Percentiles rank a stretch among this genome's conserved stretches.
phyloP scores from a whole-genome alignment of 805 yeast species.

The Candida wancherniae region DNA sequence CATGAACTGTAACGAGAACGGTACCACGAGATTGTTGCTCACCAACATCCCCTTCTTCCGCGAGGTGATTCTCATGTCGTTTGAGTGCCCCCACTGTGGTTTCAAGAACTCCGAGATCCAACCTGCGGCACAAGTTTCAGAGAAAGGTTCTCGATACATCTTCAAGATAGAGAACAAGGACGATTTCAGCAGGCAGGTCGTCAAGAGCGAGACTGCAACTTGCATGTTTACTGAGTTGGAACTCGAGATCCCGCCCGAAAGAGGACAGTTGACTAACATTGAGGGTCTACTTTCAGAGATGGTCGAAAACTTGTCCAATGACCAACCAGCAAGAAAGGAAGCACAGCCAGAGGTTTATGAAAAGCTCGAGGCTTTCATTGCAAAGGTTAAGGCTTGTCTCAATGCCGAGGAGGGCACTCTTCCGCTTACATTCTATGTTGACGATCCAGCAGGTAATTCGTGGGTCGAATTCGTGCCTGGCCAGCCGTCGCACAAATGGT shows the following conservation, averaged over 20 bases:
- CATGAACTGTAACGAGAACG: conserved; percentile 89
- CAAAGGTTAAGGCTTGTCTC: conserved; percentile 53
- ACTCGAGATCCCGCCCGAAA: conserved; percentile 90
- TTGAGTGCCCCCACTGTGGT: conserved; percentile 93
- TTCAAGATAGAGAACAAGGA: conserved; percentile 61
- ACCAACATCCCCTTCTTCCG: conserved; percentile 90
- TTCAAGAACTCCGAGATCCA: conserved; percentile 89
- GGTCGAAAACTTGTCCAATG: conserved; percentile 71
- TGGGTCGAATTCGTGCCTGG: conserved; percentile 90
- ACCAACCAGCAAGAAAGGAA: conserved; percentile 75
- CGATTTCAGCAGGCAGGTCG: conserved; percentile 86
- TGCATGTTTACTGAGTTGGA: conserved; percentile 81
- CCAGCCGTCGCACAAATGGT: conserved; percentile 87
- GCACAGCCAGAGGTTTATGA: conserved; percentile 70
- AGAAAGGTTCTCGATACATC: conserved; percentile 73
- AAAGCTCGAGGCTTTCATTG: conserved; percentile 68
- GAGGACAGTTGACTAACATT: conserved; percentile 88
- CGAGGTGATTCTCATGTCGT: conserved; percentile 90
- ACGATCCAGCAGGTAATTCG: conserved; percentile 96
- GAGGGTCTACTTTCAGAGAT: conserved; percentile 87
- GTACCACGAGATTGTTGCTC: conserved; percentile 75
- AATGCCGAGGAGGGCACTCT: conserved; percentile 63
- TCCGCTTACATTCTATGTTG: conserved; percentile 74
- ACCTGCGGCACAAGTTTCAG: conserved; percentile 91
- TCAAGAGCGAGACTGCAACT: conserved; percentile 81